phyloP scores from a whole-genome alignment of 2,329 filamentous ascomycete species.

The Hansfordia pulvinata region DNA sequence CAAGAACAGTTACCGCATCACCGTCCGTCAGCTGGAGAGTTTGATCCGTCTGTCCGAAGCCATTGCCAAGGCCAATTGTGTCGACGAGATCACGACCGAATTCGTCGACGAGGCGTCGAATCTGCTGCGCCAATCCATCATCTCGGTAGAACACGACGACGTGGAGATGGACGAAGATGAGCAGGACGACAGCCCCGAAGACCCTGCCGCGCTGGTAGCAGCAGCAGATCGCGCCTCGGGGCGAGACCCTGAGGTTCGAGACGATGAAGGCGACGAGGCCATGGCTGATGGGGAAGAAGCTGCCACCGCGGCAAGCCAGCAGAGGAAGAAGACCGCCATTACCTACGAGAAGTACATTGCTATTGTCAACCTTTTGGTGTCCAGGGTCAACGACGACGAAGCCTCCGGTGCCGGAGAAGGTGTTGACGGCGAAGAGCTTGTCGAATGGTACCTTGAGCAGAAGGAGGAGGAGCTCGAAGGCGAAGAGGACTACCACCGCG shows the following conservation, averaged over 20 bases:
- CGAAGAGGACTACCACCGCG: conserved; percentile 68
- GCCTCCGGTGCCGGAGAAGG: conserved; percentile 58
- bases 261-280: conserved; percentile 28
- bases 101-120: conserved; percentile 92
- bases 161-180: conserved; percentile 82
- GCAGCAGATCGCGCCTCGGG: conserved; percentile 36
- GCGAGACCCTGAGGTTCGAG: conserved; percentile 21
- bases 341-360: conserved; percentile 90
- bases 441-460: conserved; percentile 86
- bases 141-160: conserved; percentile 95
- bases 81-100: conserved; percentile 69
- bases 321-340: conserved; percentile 63
- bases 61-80: conserved; percentile 96
- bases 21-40: conserved; percentile 87
- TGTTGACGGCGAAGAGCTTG: conserved; percentile 67
- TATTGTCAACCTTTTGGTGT: conserved; percentile 78
- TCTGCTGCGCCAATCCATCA: conserved; percentile 85
- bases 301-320: conserved; percentile 23
- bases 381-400: conserved; percentile 75
- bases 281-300: conserved; percentile 29
- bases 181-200: conserved; percentile 39
- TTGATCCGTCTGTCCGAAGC: conserved; percentile 93
- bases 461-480: conserved; percentile 70
- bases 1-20: conserved; percentile 93
- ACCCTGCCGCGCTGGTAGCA: conserved; percentile 29